Evolutionary conservation across 2,329 filamentous ascomycete species (phyloP).

Genomic region (Aspergillus novoparasiticus): DNA sequence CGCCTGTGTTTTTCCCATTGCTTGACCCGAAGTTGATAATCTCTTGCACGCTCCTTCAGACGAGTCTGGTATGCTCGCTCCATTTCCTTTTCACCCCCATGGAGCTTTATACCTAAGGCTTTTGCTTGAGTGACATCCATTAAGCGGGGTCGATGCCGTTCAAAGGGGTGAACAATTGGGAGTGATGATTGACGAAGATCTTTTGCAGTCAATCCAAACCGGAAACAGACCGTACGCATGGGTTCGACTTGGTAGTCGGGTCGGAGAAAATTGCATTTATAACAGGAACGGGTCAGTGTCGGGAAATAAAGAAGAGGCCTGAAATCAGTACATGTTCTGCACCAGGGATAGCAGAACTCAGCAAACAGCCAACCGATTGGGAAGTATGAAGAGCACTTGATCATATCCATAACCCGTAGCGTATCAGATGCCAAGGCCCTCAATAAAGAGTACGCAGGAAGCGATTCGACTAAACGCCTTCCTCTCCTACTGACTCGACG

Average conservation of each 20-base stretch:
- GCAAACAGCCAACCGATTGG: constrained; percentile 8
- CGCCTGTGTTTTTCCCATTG: background rate
- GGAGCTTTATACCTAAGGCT: constrained; percentile 1
- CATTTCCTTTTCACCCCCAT: constrained; percentile 2
- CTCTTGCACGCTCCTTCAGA: background rate
- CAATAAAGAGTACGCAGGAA: constrained; percentile 8
- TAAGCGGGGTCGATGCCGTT: background rate
- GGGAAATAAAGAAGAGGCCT: constrained; percentile 14
- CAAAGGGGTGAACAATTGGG: background rate
- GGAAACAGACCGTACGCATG: background rate
- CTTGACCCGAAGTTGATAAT: background rate
- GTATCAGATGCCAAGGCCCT: constrained; percentile 2
- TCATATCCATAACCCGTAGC: background rate
- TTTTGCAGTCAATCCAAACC: background rate
- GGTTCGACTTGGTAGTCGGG: constrained; percentile 5
- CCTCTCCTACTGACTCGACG: constrained; percentile 7
- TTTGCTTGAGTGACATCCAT: constrained; percentile 5
- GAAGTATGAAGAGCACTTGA: constrained; percentile 7
- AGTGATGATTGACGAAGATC: background rate
- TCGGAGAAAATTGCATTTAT: constrained; percentile 8
- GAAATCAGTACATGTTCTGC: constrained; percentile 13
- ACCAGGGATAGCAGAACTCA: constrained; percentile 14
- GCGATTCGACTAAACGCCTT: constrained; percentile 7
- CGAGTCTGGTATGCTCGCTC: background rate
- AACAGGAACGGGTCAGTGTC: constrained; percentile 9